phyloP scores from a whole-genome alignment of 768 basidiomycete genomes.

The Cystofilobasidium capitatum region DNA sequence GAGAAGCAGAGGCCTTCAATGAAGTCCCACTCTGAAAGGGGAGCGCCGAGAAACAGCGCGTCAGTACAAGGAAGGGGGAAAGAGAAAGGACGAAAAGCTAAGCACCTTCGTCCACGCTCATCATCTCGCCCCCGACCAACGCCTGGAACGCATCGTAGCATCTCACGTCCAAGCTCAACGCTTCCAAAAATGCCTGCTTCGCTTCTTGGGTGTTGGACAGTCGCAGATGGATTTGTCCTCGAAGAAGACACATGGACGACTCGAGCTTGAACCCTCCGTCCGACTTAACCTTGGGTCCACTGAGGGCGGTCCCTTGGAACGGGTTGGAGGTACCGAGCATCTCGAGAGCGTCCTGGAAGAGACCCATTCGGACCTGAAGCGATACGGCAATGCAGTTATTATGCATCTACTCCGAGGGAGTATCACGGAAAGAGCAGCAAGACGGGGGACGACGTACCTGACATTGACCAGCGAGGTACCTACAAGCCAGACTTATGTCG shows the following conservation, averaged over 20 bases:
- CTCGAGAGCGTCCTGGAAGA: conserved; percentile 83
- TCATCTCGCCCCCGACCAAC: conserved; percentile 84
- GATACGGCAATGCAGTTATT: neutral
- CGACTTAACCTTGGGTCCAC: conserved; percentile 62
- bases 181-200: conserved; percentile 92
- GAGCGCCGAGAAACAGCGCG: neutral
- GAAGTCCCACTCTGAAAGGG: conserved; percentile 83
- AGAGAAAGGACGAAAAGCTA: neutral
- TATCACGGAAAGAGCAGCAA: neutral
- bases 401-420: neutral
- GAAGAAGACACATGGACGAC: conserved; percentile 91
- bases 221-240: conserved; percentile 88
- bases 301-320: conserved; percentile 59
- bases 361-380: conserved; percentile 65
- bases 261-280: conserved; percentile 98
- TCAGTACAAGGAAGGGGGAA: neutral
- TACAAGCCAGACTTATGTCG: conserved; percentile 88
- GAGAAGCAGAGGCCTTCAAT: conserved; percentile 71
- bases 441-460: conserved; percentile 47
- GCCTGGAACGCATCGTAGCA: conserved; percentile 94
- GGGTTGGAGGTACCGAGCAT: conserved; percentile 90
- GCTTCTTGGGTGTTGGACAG: conserved; percentile 82
- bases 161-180: conserved; percentile 84
- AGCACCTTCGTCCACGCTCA: conserved; percentile 85
- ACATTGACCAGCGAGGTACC: conserved; percentile 93